Conservation (phyloP, 192 early-diverging fungal species). For the Coemansia sp. region DNA sequence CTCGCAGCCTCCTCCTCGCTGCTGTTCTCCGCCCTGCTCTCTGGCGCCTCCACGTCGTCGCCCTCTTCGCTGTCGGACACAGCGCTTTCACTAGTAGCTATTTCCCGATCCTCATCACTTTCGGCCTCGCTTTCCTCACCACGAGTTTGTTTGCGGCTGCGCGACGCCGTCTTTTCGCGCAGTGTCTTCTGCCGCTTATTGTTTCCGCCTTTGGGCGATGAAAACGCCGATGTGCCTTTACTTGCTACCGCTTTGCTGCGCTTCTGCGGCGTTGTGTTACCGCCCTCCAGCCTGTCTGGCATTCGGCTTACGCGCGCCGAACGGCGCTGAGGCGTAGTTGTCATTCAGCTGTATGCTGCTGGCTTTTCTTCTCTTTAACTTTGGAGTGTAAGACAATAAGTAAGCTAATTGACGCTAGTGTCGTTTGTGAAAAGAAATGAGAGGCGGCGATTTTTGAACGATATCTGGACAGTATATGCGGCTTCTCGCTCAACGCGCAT, state of each 20-base stretch:
- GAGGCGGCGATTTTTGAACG: too few species aligned
- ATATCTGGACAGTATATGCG: not conserved
- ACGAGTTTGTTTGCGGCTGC: not conserved
- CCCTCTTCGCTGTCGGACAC: constrained; percentile 3
- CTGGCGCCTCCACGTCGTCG: constrained; percentile 4
- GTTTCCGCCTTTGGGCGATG: constrained; percentile 8
- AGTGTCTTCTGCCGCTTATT: constrained; percentile 30
- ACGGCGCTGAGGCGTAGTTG: constrained; percentile 35
- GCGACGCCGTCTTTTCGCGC: constrained; percentile 1
- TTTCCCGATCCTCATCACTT: constrained; percentile 10
- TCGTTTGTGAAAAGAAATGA: too few species aligned
- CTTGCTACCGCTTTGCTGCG: constrained; percentile 17
- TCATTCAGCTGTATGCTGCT: constrained; percentile 9
- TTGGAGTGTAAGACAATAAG: too few species aligned
- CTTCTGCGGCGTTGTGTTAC: constrained; percentile 35
- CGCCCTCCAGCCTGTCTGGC: constrained; percentile 31
- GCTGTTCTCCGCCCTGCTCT: not conserved
- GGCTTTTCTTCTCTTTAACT: too few species aligned
- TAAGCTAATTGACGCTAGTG: too few species aligned
- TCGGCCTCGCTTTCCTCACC: constrained; percentile 14
- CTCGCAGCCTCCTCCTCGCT: constrained; percentile 27
- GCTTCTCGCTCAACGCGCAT: not conserved
- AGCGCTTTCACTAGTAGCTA: not conserved
- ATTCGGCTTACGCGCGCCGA: constrained; percentile 37
- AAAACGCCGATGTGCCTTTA: constrained; percentile 18